Percentiles rank a stretch among this genome's conserved stretches.
These are phyloP conservation scores for Gliomastix tumulicola DNA, from an alignment of 2,329 filamentous ascomycete genomes.

Conservation along the genomic window DNA sequence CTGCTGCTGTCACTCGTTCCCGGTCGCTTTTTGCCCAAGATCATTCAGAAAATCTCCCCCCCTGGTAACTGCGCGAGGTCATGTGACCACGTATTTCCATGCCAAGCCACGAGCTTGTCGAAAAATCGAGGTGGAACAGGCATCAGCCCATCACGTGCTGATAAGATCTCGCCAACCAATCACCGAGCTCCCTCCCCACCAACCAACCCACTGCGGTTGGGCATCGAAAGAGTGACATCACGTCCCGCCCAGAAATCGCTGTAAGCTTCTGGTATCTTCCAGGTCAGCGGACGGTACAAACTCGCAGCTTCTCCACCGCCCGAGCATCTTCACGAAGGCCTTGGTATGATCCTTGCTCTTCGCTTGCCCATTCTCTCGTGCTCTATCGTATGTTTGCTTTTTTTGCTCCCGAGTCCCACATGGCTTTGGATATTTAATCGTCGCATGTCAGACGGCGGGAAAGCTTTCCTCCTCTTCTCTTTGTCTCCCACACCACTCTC, in stretches of 20 bases:
- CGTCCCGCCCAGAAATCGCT: slow-evolving; percentile 17
- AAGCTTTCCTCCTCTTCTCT: too few relatives aligned
- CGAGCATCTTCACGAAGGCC: neutral
- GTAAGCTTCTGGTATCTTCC: slow-evolving; percentile 21
- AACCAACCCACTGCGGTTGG: slow-evolving; percentile 7
- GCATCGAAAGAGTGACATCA: slow-evolving; percentile 27
- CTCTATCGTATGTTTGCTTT: too few relatives aligned
- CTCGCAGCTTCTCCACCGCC: neutral
- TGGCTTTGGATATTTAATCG: too few relatives aligned
- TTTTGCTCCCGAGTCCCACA: too few relatives aligned
- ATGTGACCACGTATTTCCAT: slow-evolving; percentile 11
- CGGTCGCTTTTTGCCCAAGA: too few relatives aligned
- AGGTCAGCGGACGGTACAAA: neutral
- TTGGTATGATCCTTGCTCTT: too few relatives aligned
- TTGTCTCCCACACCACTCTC: too few relatives aligned
- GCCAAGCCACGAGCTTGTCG: too few relatives aligned
- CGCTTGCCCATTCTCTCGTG: too few relatives aligned
- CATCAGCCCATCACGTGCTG: too few relatives aligned
- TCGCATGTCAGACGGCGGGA: too few relatives aligned
- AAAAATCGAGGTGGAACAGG: too few relatives aligned
- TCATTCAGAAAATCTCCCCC: slow-evolving; percentile 11
- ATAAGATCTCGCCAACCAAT: slow-evolving; percentile 13
- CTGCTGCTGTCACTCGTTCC: neutral
- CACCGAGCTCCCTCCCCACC: slow-evolving; percentile 12
- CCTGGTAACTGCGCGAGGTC: slow-evolving; percentile 8